Evolutionary conservation across 1,284 basidiomycete genomes (phyloP).

Genomic region (Tranzscheliella williamsii): DNA sequence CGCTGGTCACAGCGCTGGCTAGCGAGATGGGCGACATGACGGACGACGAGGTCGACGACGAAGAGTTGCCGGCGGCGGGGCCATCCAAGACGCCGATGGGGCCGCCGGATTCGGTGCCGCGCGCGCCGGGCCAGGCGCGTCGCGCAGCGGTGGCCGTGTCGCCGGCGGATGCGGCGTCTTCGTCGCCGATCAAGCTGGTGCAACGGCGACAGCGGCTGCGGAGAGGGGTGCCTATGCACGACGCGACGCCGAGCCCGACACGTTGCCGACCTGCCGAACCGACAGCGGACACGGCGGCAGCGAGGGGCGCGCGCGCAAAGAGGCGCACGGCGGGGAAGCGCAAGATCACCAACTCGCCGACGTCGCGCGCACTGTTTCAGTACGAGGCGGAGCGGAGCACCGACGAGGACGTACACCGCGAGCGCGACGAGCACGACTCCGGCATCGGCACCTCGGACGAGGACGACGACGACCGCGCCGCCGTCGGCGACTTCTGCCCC

Average conservation of each 20-base stretch:
- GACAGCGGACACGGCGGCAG: background rate
- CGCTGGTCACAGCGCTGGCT: too few species aligned
- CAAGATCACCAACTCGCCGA: slow-evolving; percentile 56
- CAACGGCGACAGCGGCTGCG: background rate
- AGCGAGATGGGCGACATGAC: background rate
- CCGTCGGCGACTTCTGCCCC: slow-evolving; percentile 66
- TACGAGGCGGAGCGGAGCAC: slow-evolving; percentile 75
- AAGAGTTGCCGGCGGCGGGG: background rate
- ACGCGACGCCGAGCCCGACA: background rate
- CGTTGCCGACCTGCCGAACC: background rate
- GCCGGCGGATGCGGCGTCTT: slow-evolving; percentile 8
- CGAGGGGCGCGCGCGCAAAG: background rate
- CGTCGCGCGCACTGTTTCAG: slow-evolving; percentile 66
- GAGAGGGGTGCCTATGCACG: background rate
- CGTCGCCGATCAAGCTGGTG: slow-evolving; percentile 26
- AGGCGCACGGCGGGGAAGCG: slow-evolving; percentile 11
- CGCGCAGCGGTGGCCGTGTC: background rate
- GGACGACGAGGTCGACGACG: background rate
- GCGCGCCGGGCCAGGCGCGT: background rate
- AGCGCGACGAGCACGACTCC: slow-evolving; percentile 65
- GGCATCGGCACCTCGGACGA: slow-evolving; percentile 63
- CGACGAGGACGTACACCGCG: slow-evolving; percentile 69
- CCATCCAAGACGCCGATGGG: slow-evolving; percentile 27
- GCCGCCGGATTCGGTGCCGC: slow-evolving; percentile 27
- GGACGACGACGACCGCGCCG: slow-evolving; percentile 70